Evolutionary conservation across 805 yeast species (phyloP), one percentile per base, ranked within the genome.

Genomic region (Citeromyces nyonsensis): DNA sequence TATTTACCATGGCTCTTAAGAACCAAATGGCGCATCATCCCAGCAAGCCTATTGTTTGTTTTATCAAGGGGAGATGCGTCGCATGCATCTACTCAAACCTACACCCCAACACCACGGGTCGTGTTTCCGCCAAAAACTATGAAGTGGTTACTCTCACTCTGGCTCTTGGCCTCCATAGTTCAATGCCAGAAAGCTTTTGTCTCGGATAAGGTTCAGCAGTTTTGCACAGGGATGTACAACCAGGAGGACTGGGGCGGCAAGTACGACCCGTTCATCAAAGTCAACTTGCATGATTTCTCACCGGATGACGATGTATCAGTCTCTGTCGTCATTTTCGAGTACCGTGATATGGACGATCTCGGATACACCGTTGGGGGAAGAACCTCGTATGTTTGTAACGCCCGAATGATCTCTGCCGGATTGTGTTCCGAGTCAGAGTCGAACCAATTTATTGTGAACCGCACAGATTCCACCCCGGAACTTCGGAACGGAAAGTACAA

Each of bases 201-300:
- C 40, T 64, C 66, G 30, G 51, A 66, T 10, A 53, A 45, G 8
- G 56, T 67, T 31, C 61, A 75, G 11, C 91, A 82, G 45, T 70
- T 71, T 15, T 88, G 98, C 51, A 66, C 85, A 4, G 98, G 98
- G 25, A 78, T 88, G 74, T 88, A 88, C 56, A 69, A 86, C 35
- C 75, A 74, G 43, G 61, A 70, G 30, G 94, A 86, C 47, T 82
- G 94, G 86, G 79, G 84, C 31, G 98, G 98, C 25, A 61, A 65
- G 15, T 54, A 59, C 7, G 75, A 71, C 37, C 85, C 93, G 5
- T 66, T 53, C 51, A 71, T 69, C 40, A 66, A 63, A 30, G 66
- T 65, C 30, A 64, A 68, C 33, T 40, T 73, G 35, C 43, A 51
- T 34, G 39, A 48, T 3, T 44, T 49, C 36, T 40, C 47, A 29